phyloP scores from a whole-genome alignment of 2,329 filamentous ascomycete species.

The Beauveria sp. region DNA sequence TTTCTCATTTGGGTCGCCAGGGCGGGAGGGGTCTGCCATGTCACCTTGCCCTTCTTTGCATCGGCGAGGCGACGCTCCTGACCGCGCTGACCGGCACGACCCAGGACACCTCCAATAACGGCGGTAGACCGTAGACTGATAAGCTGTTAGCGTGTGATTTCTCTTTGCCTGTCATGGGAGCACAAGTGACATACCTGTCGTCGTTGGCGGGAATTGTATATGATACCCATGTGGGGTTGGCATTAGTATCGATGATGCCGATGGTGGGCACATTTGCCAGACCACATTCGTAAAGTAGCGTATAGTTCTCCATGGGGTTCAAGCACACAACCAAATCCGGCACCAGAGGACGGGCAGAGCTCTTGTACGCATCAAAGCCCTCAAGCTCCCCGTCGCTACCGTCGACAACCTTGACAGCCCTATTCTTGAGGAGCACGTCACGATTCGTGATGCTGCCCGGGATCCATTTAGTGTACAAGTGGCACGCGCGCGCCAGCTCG shows the following conservation, averaged over 20 bases:
- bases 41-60: constrained; percentile 54
- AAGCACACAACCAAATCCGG: constrained; percentile 89
- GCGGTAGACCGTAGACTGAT: constrained; percentile 69
- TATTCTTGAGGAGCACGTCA: constrained; percentile 72
- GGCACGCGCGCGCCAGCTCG: constrained; percentile 67
- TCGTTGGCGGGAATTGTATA: constrained; percentile 97
- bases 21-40: constrained; percentile 48
- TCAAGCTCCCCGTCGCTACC: constrained; percentile 53
- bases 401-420: constrained; percentile 68
- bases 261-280: constrained; percentile 86
- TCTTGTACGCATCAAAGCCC: constrained; percentile 60
- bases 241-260: constrained; percentile 89
- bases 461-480: constrained; percentile 89
- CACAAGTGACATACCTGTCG: constrained; percentile 57
- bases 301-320: constrained; percentile 88
- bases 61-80: constrained; percentile 57
- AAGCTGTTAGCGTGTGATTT: constrained; percentile 17
- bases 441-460: constrained; percentile 90
- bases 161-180: background rate
- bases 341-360: constrained; percentile 57
- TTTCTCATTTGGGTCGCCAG: constrained; percentile 32
- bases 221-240: constrained; percentile 86
- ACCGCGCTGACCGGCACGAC: constrained; percentile 74
- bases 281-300: constrained; percentile 84
- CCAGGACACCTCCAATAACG: constrained; percentile 78